Base-by-base conservation (phyloP, 2,329 filamentous ascomycete genomes). In the Beauveria rudraprayagi region DNA sequence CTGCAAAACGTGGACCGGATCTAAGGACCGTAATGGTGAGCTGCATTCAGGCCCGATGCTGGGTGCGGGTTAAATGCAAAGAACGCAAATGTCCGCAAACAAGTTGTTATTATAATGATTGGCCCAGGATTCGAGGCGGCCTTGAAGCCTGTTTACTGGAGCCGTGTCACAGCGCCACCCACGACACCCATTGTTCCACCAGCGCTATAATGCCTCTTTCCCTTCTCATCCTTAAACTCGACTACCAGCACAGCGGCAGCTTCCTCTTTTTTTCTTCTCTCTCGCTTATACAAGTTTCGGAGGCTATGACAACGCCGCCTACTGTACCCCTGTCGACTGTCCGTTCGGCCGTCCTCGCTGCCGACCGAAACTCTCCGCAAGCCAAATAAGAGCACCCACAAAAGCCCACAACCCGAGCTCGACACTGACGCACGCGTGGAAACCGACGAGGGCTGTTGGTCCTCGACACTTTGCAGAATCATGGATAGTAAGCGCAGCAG, bases 401-500 rank as follows among this genome's bases (percentile, higher is more conserved):
- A 24, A 37, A 34, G 8, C n/a, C 24, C 26, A 48, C 56, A 59
- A 59, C 40, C 48, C 48, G n/a, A n/a, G 10, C 40, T 37, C 47
- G 2, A 44, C 40, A 24, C 11, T 14, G 40, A 59, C 47, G 56
- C 56, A 59, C 48, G 56, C 53, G 56, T 53, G 26, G 48, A 53
- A 43, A 26, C 24, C 37, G 40, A 28, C 26, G 47, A 37, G 30
- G 47, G 47, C 37, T 44, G 37, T 43, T 14, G 48, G 30, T 46
- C 43, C 24, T 34, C 40, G 16, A 40, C n/a, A 37, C n/a, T 5
- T 10, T 22, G 5, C 3, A 43, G 11, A 6, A 52, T 30, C 8
- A 59, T 59, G 56, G 24, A 59, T 44, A 59, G 48, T 46, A 59
- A 52, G 47, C 56, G 40, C 24, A 53, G 26, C 48, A 41, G 22